Evolutionary conservation across 2,329 filamentous ascomycete genomes (phyloP), one percentile per base, ranked within the genome.

Genomic region (Trichoderma simmonsii): DNA sequence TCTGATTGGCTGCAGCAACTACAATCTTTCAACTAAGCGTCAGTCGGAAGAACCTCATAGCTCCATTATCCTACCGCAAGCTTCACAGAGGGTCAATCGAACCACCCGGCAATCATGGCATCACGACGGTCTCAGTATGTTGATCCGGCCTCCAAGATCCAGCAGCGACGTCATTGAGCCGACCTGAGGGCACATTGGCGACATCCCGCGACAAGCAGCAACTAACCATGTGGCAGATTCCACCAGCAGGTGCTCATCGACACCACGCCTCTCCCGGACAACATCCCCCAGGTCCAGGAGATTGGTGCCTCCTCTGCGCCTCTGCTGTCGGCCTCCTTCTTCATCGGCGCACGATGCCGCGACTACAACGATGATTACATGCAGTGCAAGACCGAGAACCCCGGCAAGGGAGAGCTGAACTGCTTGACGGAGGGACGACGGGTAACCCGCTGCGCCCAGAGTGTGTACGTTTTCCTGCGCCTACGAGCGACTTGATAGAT

Each of bases 351-450:
- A 76, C 92, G 95, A 80, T 99, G 96, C 91, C 92, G 89, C 82
- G 87, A 93, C 74, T 99, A 95, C 88, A 98, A 98, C 84, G 96
- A 99, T 87, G 96, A 99, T 85, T 99, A 92, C 86, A 99, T 99
- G 95, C 93, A 97, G 86, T 99, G 96, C 92, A 99, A 99, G 91
- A 93, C 90, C 77, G 94, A 98, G 85, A 91, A 94, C 79, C 92
- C 93, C 74, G 96, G 96, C 78, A 90, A 89, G 83, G 96, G 94
- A 82, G 96, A 99, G 87, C 83, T 97, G 75, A 93, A 97, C 77
- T 99, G 96, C 85, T 85, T 99, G 88, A 95, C 93, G 87, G 96
- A 99, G 86, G 96, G 96, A 71, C 90, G 96, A 82, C 93, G 96
- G 83, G 96, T 99, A 74, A 99, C 96, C 77, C 90, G 96, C 85